These are phyloP conservation scores for Lachnellula arida DNA, from an alignment of 2,329 filamentous ascomycete genomes.

Conservation along the genomic window DNA sequence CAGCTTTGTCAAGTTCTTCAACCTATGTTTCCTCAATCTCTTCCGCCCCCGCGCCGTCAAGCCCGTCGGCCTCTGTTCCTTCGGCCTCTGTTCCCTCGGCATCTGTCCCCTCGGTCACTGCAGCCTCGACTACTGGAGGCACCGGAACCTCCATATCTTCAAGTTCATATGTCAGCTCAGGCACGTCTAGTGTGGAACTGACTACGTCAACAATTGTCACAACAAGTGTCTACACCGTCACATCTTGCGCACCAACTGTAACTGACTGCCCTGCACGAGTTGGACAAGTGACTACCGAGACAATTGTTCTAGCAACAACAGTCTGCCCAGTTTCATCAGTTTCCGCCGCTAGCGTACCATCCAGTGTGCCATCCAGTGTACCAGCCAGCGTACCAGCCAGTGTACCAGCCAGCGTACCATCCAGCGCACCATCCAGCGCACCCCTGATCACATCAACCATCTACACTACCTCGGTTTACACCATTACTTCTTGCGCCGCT, in stretches of 20 bases:
- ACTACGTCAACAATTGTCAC: slow-evolving; percentile 21
- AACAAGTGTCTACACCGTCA: slow-evolving; percentile 23
- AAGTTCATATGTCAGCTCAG: neutral
- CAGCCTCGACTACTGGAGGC: too few species aligned
- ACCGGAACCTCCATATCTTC: neutral
- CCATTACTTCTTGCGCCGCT: slow-evolving; percentile 22
- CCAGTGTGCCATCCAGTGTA: neutral
- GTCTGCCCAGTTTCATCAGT: slow-evolving; percentile 30
- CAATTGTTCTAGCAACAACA: slow-evolving; percentile 27
- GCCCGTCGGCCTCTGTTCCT: neutral
- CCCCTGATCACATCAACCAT: slow-evolving; percentile 32
- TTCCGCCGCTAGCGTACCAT: neutral
- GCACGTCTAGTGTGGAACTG: neutral
- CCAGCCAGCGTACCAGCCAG: neutral
- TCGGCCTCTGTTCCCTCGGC: neutral
- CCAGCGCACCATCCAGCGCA: slow-evolving; percentile 14
- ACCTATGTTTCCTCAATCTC: neutral
- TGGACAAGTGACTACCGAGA: slow-evolving; percentile 29
- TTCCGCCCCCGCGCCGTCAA: neutral
- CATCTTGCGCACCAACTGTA: slow-evolving; percentile 21
- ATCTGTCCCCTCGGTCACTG: neutral
- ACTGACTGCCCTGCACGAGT: slow-evolving; percentile 21
- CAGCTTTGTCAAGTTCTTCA: neutral
- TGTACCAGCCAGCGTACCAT: slow-evolving; percentile 7
- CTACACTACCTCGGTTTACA: slow-evolving; percentile 20